A percentile compares a stretch with the other conserved stretches of the same genome.
Evolutionary conservation across 495 filamentous ascomycete genomes (phyloP).

Genomic region (Bombardia bombarda): DNA sequence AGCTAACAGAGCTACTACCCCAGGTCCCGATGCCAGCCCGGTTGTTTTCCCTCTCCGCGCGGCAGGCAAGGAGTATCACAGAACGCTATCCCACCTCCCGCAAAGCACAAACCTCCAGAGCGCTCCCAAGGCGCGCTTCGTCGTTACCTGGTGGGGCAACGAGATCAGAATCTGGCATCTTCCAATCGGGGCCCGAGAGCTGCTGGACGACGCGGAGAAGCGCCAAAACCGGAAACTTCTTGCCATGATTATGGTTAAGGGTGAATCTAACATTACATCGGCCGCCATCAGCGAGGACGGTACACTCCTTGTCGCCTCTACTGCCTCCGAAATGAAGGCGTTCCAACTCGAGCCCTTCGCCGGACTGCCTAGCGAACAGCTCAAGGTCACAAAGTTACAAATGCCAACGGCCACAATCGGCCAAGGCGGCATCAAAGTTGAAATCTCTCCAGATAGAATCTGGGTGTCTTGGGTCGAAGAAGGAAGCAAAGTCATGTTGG

Average conservation of each 20-base stretch:
- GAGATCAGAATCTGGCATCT: constrained; percentile 81
- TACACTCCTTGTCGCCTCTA: constrained; percentile 67
- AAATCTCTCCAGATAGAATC: constrained; percentile 63
- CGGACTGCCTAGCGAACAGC: constrained; percentile 38
- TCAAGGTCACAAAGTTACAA: constrained; percentile 22
- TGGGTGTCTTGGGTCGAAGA: constrained; percentile 73
- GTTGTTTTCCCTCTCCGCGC: constrained; percentile 71
- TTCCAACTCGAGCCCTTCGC: constrained; percentile 52
- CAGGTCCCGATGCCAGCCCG: constrained; percentile 78
- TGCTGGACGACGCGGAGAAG: constrained; percentile 32
- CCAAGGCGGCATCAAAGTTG: constrained; percentile 67
- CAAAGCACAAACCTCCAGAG: constrained; percentile 65
- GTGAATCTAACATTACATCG: constrained; percentile 82
- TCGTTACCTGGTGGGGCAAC: constrained; percentile 91
- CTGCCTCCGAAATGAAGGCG: constrained; percentile 65
- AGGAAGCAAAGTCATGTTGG: constrained; percentile 73
- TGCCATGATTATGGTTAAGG: constrained; percentile 64
- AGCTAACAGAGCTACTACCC: constrained; percentile 23
- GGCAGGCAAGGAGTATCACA: constrained; percentile 73
- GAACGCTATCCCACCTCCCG: constrained; percentile 69
- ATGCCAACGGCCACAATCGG: constrained; percentile 16
- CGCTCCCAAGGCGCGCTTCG: constrained; percentile 58
- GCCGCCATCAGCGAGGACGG: constrained; percentile 68
- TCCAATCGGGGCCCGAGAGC: constrained; percentile 36
- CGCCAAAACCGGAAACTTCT: constrained; percentile 51